A percentile compares a stretch with the other conserved stretches of the same genome.
phyloP scores from a whole-genome alignment of 805 yeast species.

The Nakazawaea ernobii region DNA sequence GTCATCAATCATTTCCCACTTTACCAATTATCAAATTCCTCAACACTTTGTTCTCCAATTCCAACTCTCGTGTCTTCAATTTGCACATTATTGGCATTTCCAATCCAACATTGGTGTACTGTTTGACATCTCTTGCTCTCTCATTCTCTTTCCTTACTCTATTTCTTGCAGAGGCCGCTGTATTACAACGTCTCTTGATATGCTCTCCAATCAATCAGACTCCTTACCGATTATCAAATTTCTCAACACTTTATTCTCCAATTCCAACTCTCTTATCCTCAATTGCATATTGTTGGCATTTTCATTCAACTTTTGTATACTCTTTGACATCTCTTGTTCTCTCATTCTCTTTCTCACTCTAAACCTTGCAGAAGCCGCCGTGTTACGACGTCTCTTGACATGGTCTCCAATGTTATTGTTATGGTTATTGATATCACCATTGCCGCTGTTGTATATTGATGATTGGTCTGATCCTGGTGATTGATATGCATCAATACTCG shows the following conservation, averaged over 20 bases:
- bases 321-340: conserved; percentile 85
- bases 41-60: conserved; percentile 87
- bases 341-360: conserved; percentile 85
- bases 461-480: background rate
- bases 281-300: conserved; percentile 59
- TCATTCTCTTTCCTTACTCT: conserved; percentile 84
- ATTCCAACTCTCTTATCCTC: conserved; percentile 75
- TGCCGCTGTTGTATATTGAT: background rate
- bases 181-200: conserved; percentile 70
- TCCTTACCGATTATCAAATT: conserved; percentile 55
- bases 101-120: conserved; percentile 67
- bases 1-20: background rate
- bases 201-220: background rate
- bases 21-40: conserved; percentile 63
- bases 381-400: conserved; percentile 70
- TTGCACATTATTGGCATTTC: conserved; percentile 60
- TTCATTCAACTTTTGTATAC: conserved; percentile 65
- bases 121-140: conserved; percentile 86
- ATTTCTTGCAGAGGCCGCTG: conserved; percentile 93
- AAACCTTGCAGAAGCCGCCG: conserved; percentile 93
- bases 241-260: conserved; percentile 84
- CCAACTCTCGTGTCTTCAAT: conserved; percentile 70
- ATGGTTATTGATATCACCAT: too few relatives aligned
- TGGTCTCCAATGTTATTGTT: background rate
- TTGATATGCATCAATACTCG: background rate